These are phyloP conservation scores for Rhynchospora breviuscula DNA, from an alignment of 176 grass and related monocot genomes.

Conservation along the genomic window DNA sequence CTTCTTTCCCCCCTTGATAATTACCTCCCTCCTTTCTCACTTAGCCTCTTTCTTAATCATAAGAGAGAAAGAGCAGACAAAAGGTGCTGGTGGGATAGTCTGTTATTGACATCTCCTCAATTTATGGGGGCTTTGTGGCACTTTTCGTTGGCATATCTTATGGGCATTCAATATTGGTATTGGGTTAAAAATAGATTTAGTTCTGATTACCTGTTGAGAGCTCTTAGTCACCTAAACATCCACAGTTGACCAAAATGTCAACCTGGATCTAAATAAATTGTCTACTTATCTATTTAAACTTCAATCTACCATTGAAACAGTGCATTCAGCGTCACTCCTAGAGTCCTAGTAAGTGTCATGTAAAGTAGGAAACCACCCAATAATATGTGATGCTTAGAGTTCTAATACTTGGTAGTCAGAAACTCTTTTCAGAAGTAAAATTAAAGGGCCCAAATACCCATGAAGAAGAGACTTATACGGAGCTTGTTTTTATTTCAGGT, in stretches of 20 bases:
- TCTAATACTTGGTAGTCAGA: not conserved
- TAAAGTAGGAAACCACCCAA: not conserved
- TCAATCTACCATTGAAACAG: too few relatives aligned
- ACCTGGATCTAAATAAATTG: too few relatives aligned
- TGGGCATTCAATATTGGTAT: too few relatives aligned
- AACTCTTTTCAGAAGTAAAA: not conserved
- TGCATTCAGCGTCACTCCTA: not conserved
- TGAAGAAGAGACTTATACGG: not conserved
- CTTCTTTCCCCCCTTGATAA: not conserved
- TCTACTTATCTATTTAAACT: too few relatives aligned
- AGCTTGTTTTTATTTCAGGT: conserved; percentile 27
- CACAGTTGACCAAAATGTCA: too few relatives aligned
- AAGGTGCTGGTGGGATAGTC: not conserved
- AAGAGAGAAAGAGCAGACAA: not conserved
- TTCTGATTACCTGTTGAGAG: too few relatives aligned
- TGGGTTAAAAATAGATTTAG: too few relatives aligned
- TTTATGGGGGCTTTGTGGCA: not conserved
- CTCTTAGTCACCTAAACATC: too few relatives aligned
- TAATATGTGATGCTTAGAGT: not conserved
- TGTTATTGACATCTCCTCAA: not conserved
- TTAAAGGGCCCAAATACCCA: not conserved
- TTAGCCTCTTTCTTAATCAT: not conserved
- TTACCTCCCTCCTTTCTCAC: not conserved
- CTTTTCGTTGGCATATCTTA: not conserved
- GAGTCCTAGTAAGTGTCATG: not conserved